A percentile compares a stretch with the other conserved stretches of the same genome.
Conservation (phyloP, 73 alveolate species). For the Tetrahymena elliotti region DNA sequence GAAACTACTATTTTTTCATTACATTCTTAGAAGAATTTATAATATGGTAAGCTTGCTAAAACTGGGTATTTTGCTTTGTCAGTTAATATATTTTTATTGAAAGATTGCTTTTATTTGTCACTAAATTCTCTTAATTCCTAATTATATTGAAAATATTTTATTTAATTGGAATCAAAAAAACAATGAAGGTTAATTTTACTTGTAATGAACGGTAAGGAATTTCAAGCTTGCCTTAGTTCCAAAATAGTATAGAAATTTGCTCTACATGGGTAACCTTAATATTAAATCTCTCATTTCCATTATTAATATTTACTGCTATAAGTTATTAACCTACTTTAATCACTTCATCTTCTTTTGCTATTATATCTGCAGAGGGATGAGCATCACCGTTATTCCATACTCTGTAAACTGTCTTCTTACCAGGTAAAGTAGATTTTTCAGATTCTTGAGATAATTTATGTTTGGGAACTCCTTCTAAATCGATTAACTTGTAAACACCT, state of each 20-base stretch:
- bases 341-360: background rate
- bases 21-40: background rate
- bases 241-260: background rate
- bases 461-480: constrained; percentile 60
- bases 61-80: background rate
- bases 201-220: background rate
- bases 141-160: background rate
- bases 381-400: background rate
- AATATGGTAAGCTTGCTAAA: background rate
- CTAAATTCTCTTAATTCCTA: background rate
- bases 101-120: background rate
- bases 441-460: constrained; percentile 61
- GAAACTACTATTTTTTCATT: background rate
- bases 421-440: constrained; percentile 19
- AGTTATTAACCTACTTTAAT: background rate
- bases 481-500: constrained; percentile 82
- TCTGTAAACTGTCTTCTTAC: constrained; percentile 18
- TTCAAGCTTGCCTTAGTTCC: background rate
- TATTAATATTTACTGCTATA: background rate
- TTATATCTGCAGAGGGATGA: background rate
- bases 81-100: background rate
- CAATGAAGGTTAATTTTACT: background rate
- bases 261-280: background rate
- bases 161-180: background rate
- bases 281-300: background rate